A percentile compares a stretch with the other conserved stretches of the same genome.
Conservation (phyloP, 441 rosid species). For the Populus hybrid region DNA sequence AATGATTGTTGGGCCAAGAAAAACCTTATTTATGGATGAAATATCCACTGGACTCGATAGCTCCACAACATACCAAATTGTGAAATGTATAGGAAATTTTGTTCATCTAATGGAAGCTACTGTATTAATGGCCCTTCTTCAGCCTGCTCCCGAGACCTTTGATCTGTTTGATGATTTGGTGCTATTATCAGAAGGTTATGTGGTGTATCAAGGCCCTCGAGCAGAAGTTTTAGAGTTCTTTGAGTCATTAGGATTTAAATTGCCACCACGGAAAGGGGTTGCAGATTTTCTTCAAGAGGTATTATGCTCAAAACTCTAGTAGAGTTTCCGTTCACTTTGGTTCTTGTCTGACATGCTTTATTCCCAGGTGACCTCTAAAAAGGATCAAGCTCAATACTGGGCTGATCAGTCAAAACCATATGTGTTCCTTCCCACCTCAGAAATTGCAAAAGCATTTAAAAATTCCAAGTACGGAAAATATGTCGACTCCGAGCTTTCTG, state of each 20-base stretch:
- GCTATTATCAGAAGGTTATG: conserved; percentile 80
- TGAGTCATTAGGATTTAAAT: conserved; percentile 73
- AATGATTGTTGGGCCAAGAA: conserved; percentile 93
- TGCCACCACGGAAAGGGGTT: conserved; percentile 83
- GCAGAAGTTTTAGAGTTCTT: conserved; percentile 74
- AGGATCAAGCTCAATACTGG: conserved; percentile 98
- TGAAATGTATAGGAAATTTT: conserved; percentile 71
- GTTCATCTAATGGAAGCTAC: conserved; percentile 92
- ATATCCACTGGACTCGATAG: conserved; percentile 77
- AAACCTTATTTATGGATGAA: conserved; percentile 95
- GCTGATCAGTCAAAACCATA: conserved; percentile 78
- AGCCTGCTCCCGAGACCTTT: conserved; percentile 96
- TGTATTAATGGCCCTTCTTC: conserved; percentile 89
- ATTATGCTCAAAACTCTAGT: conserved; percentile 13
- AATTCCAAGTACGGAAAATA: conserved; percentile 59
- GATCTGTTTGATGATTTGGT: conserved; percentile 83
- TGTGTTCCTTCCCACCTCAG: conserved; percentile 51
- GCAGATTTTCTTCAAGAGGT: conserved; percentile 99
- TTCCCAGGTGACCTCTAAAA: conserved; percentile 80
- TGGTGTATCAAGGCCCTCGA: conserved; percentile 87
- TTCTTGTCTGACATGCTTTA: conserved; percentile 16
- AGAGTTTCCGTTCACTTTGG: conserved; percentile 10
- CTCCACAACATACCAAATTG: conserved; percentile 42
- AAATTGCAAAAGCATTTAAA: conserved; percentile 70
- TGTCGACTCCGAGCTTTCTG: conserved; percentile 42